phyloP scores from a whole-genome alignment of 1,284 basidiomycete species.

The Ustilago shanxiensis region DNA sequence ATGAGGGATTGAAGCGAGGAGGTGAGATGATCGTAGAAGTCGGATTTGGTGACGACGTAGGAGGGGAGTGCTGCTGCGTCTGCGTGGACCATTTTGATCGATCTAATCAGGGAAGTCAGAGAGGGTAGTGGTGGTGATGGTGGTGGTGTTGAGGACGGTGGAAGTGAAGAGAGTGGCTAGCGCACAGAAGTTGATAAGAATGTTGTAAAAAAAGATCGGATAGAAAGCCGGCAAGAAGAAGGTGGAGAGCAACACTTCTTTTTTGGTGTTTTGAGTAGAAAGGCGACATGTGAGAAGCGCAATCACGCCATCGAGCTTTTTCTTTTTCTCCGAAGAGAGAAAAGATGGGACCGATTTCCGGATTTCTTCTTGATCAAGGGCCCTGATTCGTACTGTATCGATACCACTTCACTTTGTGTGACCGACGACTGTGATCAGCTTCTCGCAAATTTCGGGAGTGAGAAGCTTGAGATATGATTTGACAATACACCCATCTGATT shows the following conservation, averaged over 20 bases:
- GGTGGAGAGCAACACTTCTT: conserved; percentile 13
- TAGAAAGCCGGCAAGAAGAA: not conserved
- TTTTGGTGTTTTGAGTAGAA: not conserved
- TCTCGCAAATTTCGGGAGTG: no score
- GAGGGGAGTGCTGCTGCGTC: conserved; percentile 82
- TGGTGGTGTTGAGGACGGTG: not conserved
- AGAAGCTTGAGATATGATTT: no score
- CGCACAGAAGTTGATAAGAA: not conserved
- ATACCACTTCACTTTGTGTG: not conserved
- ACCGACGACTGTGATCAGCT: no score
- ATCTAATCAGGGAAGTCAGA: not conserved
- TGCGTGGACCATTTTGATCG: conserved; percentile 41
- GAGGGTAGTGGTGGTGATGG: not conserved
- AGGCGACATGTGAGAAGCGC: not conserved
- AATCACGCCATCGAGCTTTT: conserved; percentile 31
- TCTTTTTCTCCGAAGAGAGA: not conserved
- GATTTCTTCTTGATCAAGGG: not conserved
- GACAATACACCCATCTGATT: no score
- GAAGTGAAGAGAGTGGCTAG: not conserved
- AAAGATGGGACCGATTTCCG: conserved; percentile 16
- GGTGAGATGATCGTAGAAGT: conserved; percentile 70
- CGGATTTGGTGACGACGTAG: conserved; percentile 57
- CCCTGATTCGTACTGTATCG: not conserved
- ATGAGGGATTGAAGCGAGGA: conserved; percentile 63
- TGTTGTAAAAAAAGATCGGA: conserved; percentile 2